phyloP scores from a whole-genome alignment of 441 rosid species.

The Populus hybrid region DNA sequence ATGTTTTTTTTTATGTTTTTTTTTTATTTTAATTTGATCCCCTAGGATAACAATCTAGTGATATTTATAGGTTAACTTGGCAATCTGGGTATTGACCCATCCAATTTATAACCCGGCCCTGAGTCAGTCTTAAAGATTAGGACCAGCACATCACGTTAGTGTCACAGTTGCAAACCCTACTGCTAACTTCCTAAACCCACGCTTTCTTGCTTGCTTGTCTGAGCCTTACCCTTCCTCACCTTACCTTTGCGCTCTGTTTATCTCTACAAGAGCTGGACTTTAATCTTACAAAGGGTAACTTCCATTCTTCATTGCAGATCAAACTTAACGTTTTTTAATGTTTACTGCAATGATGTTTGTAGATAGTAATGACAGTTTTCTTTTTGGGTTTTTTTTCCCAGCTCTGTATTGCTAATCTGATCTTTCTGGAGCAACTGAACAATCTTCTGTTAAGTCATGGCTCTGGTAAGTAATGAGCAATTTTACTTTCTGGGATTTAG shows the following conservation, averaged over 20 bases:
- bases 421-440: background rate
- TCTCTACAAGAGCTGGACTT: background rate
- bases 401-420: background rate
- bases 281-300: background rate
- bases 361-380: background rate
- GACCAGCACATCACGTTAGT: background rate
- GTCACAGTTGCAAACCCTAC: background rate
- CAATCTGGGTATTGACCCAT: background rate
- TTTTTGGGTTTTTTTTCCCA: background rate
- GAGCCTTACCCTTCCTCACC: background rate
- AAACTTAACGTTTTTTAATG: background rate
- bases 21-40: no score
- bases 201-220: background rate
- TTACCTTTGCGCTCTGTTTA: background rate
- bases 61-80: background rate
- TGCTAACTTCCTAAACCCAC: background rate
- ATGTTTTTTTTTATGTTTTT: no score
- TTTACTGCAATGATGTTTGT: background rate
- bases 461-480: slow-evolving; percentile 39
- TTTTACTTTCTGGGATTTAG: background rate
- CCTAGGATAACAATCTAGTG: no score
- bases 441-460: slow-evolving; percentile 39
- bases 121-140: background rate
- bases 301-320: background rate
- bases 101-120: background rate